Evolutionary conservation across 495 filamentous ascomycete species (phyloP).

Genomic region (Trichocladium antarcticum): DNA sequence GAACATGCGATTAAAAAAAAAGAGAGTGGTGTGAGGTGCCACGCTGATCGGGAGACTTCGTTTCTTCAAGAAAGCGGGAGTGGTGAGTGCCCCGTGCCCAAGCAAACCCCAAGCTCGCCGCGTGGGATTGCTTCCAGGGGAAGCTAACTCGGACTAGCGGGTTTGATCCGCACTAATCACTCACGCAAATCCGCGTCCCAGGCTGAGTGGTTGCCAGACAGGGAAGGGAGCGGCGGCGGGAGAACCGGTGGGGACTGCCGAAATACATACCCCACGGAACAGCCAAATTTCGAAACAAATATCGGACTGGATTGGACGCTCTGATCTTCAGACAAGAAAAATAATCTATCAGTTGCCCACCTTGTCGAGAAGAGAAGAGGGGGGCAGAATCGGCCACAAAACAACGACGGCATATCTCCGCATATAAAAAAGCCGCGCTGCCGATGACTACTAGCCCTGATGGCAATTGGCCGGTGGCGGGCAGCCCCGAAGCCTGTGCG

Average conservation of each 20-base stretch:
- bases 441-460: not conserved
- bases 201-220: too few relatives aligned
- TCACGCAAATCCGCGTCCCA: too few relatives aligned
- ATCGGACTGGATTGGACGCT: not conserved
- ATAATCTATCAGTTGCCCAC: too few relatives aligned
- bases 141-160: not conserved
- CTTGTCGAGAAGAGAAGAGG: not conserved
- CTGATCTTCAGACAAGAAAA: not conserved
- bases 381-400: not conserved
- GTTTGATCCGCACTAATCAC: constrained; percentile 13
- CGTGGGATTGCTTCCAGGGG: not conserved
- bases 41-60: not conserved
- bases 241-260: not conserved
- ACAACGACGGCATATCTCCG: not conserved
- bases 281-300: too few relatives aligned
- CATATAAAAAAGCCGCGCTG: not conserved
- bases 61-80: not conserved
- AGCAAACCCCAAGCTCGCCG: too few relatives aligned
- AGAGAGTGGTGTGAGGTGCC: not conserved
- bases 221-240: too few relatives aligned
- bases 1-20: not conserved
- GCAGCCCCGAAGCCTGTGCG: not conserved
- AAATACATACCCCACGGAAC: too few relatives aligned
- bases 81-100: too few relatives aligned
- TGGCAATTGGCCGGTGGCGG: constrained; percentile 2